These are phyloP conservation scores for Colletotrichum trifolii DNA, from an alignment of 2,329 filamentous ascomycete genomes.

Conservation along the genomic window DNA sequence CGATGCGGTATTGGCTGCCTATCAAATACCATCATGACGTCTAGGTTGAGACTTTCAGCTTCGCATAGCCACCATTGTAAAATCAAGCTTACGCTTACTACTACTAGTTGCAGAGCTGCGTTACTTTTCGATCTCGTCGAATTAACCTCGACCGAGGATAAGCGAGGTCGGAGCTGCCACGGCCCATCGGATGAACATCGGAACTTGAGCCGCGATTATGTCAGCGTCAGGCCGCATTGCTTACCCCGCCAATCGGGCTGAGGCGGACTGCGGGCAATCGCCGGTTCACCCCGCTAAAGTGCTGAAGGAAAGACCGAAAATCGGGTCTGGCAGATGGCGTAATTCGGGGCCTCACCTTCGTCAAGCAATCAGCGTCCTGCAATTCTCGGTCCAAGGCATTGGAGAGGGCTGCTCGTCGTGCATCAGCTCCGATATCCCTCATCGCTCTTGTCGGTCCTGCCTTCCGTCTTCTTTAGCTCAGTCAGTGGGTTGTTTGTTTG, in stretches of 20 bases:
- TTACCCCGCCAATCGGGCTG: conserved; percentile 33
- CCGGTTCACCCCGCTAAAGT: conserved; percentile 34
- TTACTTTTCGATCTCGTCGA: too few relatives aligned
- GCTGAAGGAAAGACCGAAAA: conserved; percentile 28
- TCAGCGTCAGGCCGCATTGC: conserved; percentile 1
- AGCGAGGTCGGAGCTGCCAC: too few relatives aligned
- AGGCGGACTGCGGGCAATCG: background rate
- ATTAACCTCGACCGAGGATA: too few relatives aligned
- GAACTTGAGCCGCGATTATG: conserved; percentile 1
- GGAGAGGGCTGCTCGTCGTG: background rate
- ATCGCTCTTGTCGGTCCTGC: background rate
- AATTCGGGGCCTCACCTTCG: conserved; percentile 17
- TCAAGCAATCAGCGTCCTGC: conserved; percentile 34
- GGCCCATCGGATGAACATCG: conserved; percentile 14
- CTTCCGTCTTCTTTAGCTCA: conserved; percentile 1
- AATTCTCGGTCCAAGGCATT: conserved; percentile 24
- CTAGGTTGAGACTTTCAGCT: too few relatives aligned
- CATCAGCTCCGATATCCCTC: conserved; percentile 2
- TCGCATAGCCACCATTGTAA: too few relatives aligned
- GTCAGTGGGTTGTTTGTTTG: background rate
- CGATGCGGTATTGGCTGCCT: too few relatives aligned
- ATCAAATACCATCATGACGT: too few relatives aligned
- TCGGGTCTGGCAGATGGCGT: conserved; percentile 28
- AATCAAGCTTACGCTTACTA: too few relatives aligned
- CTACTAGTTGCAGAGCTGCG: too few relatives aligned